phyloP scores from a whole-genome alignment of 75 land plant genomes.

The Pinus taeda region DNA sequence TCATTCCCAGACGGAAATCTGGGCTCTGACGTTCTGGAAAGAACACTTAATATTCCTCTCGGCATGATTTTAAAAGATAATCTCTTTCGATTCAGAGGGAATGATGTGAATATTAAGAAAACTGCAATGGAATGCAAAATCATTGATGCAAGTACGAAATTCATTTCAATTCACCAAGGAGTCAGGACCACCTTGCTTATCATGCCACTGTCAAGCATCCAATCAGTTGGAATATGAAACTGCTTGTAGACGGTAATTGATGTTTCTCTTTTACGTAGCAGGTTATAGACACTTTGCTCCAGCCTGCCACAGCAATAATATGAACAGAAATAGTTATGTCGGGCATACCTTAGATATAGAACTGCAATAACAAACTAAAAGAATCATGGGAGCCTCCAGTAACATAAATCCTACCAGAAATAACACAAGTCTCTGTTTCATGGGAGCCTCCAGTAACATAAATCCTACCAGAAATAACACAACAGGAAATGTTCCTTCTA shows the following conservation, averaged over 20 bases:
- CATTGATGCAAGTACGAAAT: conserved; percentile 6
- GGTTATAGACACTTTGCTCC: conserved; percentile 51
- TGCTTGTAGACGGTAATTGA: conserved; percentile 50
- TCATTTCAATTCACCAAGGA: background rate
- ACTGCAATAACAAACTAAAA: background rate
- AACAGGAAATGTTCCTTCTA: too few relatives aligned
- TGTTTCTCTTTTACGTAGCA: conserved; percentile 52
- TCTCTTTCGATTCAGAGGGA: background rate
- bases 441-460: too few relatives aligned
- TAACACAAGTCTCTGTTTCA: too few relatives aligned
- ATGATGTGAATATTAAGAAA: background rate
- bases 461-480: too few relatives aligned
- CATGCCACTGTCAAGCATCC: conserved; percentile 72
- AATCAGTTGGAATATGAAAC: conserved; percentile 64
- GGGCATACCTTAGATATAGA: background rate
- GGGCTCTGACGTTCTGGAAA: background rate
- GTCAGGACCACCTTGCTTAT: conserved; percentile 42
- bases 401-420: too few relatives aligned
- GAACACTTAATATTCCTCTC: background rate
- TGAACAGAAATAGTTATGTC: background rate
- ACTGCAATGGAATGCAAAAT: background rate
- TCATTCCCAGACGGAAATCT: background rate
- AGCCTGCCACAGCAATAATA: conserved; percentile 29
- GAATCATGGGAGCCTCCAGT: too few relatives aligned
- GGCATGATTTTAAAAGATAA: background rate